These are phyloP conservation scores for Acanthochlamys bracteata DNA, from an alignment of 106 monocot genomes.

Conservation along the genomic window DNA sequence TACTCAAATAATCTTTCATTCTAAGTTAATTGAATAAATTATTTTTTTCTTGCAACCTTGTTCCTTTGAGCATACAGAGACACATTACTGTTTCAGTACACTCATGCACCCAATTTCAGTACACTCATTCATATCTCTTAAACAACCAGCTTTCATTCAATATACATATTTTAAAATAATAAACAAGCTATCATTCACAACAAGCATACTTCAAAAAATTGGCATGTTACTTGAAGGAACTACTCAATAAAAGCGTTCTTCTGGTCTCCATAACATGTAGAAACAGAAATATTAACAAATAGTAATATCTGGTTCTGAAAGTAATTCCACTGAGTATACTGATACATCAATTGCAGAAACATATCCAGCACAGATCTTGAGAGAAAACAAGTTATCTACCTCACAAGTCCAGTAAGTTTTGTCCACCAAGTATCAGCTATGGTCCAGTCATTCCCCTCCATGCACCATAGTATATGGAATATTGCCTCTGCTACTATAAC, in stretches of 20 bases:
- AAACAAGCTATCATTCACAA: background rate
- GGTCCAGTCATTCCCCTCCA: slow-evolving; percentile 52
- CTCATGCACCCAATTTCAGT: background rate
- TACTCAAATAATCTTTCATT: background rate
- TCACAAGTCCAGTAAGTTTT: slow-evolving; percentile 58
- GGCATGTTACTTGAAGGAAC: background rate
- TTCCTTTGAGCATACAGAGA: background rate
- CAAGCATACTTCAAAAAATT: background rate
- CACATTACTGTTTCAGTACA: too few relatives aligned
- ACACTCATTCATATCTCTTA: background rate
- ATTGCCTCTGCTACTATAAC: slow-evolving; percentile 47
- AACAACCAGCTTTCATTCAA: background rate
- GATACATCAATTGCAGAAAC: background rate
- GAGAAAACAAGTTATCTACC: slow-evolving; percentile 29
- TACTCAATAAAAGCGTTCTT: background rate
- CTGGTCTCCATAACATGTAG: background rate
- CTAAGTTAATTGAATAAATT: background rate
- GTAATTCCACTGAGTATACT: background rate
- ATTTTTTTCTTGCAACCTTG: background rate
- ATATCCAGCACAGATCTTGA: background rate
- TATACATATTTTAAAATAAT: background rate
- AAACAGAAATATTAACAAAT: background rate
- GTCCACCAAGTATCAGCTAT: slow-evolving; percentile 61
- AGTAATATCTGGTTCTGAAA: background rate
- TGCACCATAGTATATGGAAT: slow-evolving; percentile 69